phyloP scores from a whole-genome alignment of 108 stramenopile genomes.

The Pseudonitzschia delicatissima region DNA sequence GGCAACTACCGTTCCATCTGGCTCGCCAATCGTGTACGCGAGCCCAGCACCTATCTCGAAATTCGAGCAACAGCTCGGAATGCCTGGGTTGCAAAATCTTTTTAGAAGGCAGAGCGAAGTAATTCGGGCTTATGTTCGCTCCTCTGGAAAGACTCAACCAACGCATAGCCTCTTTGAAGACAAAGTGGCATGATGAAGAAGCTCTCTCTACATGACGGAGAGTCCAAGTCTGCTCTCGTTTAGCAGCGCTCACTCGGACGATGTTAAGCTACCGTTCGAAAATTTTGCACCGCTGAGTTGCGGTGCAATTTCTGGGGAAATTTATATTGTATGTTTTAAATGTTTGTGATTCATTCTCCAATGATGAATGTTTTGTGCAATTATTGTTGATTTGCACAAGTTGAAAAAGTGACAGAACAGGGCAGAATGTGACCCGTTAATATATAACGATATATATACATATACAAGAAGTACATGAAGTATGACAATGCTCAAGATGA shows the following conservation, averaged over 20 bases:
- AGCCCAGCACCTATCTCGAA: slow-evolving; percentile 74
- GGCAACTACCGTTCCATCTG: slow-evolving; percentile 20
- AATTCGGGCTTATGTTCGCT: slow-evolving; percentile 32
- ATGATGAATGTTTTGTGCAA: not conserved
- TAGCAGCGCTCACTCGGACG: slow-evolving; percentile 1
- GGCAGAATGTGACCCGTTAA: not conserved
- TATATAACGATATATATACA: too few relatives aligned
- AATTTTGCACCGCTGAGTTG: not conserved
- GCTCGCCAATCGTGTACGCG: slow-evolving; percentile 76
- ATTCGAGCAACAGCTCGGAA: slow-evolving; percentile 60
- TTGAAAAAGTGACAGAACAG: not conserved
- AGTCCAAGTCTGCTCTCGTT: not conserved
- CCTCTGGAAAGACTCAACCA: slow-evolving; percentile 12
- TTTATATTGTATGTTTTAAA: not conserved
- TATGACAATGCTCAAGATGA: not conserved
- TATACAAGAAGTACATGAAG: not conserved
- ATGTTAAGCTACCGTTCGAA: slow-evolving; percentile 35
- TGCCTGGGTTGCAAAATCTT: slow-evolving; percentile 77
- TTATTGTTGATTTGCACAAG: not conserved
- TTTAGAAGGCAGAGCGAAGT: slow-evolving; percentile 70
- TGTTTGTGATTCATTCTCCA: not conserved
- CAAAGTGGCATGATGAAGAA: slow-evolving; percentile 8
- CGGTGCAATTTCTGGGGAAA: slow-evolving; percentile 6
- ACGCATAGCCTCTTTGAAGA: slow-evolving; percentile 44
- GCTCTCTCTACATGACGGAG: too few relatives aligned